phyloP scores from a whole-genome alignment of 2,329 filamentous ascomycete species.

The Fusarium sulawesiense region DNA sequence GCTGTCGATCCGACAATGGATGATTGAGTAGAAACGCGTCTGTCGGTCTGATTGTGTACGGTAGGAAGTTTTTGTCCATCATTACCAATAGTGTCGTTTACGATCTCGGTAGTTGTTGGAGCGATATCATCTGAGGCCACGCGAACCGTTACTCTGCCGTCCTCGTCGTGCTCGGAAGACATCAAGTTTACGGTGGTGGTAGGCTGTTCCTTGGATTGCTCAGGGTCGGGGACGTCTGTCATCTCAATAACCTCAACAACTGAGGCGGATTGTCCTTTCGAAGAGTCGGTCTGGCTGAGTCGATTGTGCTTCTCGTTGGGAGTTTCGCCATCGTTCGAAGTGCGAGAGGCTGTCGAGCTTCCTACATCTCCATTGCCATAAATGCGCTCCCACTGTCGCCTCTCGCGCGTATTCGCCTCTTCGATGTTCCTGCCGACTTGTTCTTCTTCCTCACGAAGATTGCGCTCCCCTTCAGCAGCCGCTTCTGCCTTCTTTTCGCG shows the following conservation, averaged over 20 bases:
- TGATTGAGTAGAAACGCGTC: slow-evolving; percentile 40
- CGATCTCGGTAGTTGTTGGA: slow-evolving; percentile 34
- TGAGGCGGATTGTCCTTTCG: slow-evolving; percentile 50
- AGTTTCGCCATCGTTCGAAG: slow-evolving; percentile 64
- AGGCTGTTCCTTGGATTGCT: slow-evolving; percentile 42
- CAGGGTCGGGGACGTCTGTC: slow-evolving; percentile 58
- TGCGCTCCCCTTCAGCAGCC: slow-evolving; percentile 61
- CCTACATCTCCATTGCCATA: slow-evolving; percentile 71
- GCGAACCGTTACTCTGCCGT: slow-evolving; percentile 64
- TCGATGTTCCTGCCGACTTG: slow-evolving; percentile 76
- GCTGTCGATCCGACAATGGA: slow-evolving; percentile 49
- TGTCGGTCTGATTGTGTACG: slow-evolving; percentile 28
- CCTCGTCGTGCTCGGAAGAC: slow-evolving; percentile 54
- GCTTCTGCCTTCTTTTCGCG: slow-evolving; percentile 65
- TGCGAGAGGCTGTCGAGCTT: slow-evolving; percentile 54
- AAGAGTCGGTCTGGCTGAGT: slow-evolving; percentile 51
- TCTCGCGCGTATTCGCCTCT: slow-evolving; percentile 69
- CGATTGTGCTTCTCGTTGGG: slow-evolving; percentile 59
- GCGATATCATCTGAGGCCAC: slow-evolving; percentile 62
- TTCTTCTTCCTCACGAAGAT: slow-evolving; percentile 73
- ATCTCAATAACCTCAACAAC: slow-evolving; percentile 66
- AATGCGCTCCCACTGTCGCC: slow-evolving; percentile 78
- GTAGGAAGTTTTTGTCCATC: slow-evolving; percentile 18
- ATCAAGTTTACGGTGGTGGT: slow-evolving; percentile 53
- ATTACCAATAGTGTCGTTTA: slow-evolving; percentile 40